Evolutionary conservation across 78 protist genomes (phyloP).

Genomic region (Cavenderia fasciculata): DNA sequence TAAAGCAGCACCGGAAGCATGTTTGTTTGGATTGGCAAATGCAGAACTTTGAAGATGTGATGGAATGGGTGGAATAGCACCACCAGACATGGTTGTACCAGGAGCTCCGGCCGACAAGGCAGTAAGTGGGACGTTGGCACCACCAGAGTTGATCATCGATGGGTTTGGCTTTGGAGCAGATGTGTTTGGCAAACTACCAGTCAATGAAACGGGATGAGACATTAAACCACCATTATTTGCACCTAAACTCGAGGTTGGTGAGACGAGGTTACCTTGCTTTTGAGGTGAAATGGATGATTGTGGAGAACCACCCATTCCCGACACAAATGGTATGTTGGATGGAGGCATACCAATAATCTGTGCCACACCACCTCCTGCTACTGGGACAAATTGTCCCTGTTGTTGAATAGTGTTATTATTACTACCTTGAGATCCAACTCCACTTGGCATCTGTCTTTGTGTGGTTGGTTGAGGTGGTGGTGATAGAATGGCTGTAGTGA

Average conservation of each 20-base stretch:
- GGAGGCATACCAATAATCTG: no score
- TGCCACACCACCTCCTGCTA: no score
- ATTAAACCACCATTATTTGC: no score
- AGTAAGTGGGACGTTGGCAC: not conserved
- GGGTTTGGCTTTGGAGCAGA: not conserved
- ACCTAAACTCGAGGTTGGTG: slow-evolving; percentile 12
- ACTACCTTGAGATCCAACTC: no score
- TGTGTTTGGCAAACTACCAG: not conserved
- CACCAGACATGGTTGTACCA: slow-evolving; percentile 20
- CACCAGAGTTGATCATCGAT: not conserved
- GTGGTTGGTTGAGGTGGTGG: slow-evolving; percentile 14
- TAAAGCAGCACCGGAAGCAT: not conserved
- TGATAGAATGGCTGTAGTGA: not conserved
- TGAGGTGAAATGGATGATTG: no score
- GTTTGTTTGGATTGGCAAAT: slow-evolving; percentile 72
- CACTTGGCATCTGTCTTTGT: no score
- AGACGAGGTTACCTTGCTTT: no score
- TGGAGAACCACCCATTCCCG: no score
- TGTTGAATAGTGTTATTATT: no score
- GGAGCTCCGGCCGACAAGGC: slow-evolving; percentile 2
- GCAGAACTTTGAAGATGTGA: slow-evolving; percentile 36
- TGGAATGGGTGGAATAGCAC: slow-evolving; percentile 56
- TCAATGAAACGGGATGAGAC: not conserved
- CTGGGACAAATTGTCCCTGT: no score
- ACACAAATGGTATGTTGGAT: no score